Percentiles rank a stretch among this genome's conserved stretches.
Conservation (phyloP, 805 yeast genomes). For the Tetrapisispora nanseiensis region DNA sequence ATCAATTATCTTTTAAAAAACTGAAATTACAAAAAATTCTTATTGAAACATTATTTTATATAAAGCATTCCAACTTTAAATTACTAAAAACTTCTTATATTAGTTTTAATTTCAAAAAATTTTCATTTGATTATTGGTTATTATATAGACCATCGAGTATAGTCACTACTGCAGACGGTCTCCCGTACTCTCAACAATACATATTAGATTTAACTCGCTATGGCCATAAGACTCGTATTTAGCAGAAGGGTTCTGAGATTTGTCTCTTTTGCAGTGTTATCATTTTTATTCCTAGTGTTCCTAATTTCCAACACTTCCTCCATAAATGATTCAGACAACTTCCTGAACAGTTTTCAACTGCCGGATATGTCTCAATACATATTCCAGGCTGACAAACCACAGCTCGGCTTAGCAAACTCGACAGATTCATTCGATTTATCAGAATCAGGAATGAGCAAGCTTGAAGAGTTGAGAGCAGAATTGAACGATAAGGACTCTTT, state of each 20-base stretch:
- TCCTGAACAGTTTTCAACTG: not conserved
- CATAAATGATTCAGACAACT: not conserved
- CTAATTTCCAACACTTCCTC: not conserved
- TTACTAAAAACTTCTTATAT: too few species aligned
- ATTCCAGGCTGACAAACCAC: not conserved
- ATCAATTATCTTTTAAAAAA: too few species aligned
- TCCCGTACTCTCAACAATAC: not conserved
- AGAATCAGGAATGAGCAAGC: not conserved
- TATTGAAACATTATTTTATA: too few species aligned
- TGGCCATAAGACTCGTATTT: slow-evolving; percentile 1
- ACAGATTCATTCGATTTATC: not conserved
- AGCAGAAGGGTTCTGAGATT: slow-evolving; percentile 4
- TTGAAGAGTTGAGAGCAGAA: not conserved
- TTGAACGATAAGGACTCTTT: not conserved
- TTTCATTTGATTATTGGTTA: too few species aligned
- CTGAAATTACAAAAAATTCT: too few species aligned
- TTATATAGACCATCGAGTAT: too few species aligned
- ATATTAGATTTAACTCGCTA: too few species aligned
- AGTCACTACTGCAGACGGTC: too few species aligned
- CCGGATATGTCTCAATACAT: slow-evolving; percentile 2
- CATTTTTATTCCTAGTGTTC: not conserved
- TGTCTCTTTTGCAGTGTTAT: not conserved
- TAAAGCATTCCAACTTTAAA: too few species aligned
- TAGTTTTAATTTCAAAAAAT: too few species aligned
- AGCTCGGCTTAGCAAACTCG: not conserved